phyloP scores from a whole-genome alignment of 495 filamentous ascomycete genomes.

The Parathielavia hyrcaniae region DNA sequence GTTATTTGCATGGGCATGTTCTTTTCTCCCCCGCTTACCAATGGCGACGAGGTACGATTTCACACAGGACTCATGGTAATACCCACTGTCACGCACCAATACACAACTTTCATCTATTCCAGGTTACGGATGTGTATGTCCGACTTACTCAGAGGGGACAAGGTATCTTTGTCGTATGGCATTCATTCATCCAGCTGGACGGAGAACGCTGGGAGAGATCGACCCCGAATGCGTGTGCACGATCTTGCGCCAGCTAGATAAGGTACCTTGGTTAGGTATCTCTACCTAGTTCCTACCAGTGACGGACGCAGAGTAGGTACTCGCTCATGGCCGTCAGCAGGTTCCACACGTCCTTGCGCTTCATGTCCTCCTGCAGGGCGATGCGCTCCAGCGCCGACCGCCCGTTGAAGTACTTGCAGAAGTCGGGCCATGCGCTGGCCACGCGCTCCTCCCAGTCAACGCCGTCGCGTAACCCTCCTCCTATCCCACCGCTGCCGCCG shows the following conservation, averaged over 20 bases:
- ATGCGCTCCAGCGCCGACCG: slow-evolving; percentile 82
- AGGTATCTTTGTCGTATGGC: neutral
- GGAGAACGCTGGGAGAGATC: neutral
- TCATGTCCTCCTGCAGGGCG: slow-evolving; percentile 69
- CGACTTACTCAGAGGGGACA: neutral
- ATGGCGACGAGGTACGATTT: neutral
- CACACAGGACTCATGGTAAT: neutral
- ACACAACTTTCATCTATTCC: neutral
- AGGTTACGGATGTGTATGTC: neutral
- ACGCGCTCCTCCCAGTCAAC: slow-evolving; percentile 38
- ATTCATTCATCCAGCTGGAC: neutral
- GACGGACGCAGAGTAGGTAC: slow-evolving; percentile 48
- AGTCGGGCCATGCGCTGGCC: slow-evolving; percentile 45
- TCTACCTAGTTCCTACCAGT: slow-evolving; percentile 46
- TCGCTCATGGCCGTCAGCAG: slow-evolving; percentile 58
- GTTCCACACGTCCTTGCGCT: slow-evolving; percentile 72
- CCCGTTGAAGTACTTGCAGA: slow-evolving; percentile 84
- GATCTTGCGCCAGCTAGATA: too few species aligned
- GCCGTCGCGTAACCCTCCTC: neutral
- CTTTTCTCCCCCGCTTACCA: neutral
- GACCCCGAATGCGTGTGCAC: neutral
- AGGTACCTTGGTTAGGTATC: too few species aligned
- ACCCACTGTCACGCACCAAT: neutral
- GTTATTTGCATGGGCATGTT: neutral
- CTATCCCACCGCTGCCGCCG: slow-evolving; percentile 16